A percentile compares a stretch with the other conserved stretches of the same genome.
Conservation (phyloP, 345 rosid species). For the Syzygium oleosum region DNA sequence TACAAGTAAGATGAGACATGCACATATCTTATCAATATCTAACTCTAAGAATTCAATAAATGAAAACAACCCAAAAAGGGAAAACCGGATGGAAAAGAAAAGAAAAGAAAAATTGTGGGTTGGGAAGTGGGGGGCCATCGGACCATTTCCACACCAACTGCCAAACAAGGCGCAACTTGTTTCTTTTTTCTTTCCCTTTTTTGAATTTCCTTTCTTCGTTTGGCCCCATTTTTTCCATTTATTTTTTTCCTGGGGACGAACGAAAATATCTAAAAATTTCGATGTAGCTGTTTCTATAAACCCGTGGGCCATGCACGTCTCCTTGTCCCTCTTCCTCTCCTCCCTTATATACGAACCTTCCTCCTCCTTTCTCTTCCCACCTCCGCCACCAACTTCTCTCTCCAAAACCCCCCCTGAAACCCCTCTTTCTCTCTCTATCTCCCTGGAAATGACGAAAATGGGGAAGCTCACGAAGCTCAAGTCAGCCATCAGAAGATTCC, state of each 20-base stretch:
- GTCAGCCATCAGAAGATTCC: constrained; percentile 83
- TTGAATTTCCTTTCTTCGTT: neutral
- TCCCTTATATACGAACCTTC: constrained; percentile 26
- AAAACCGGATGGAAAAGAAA: neutral
- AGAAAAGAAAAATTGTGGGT: neutral
- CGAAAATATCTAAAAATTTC: neutral
- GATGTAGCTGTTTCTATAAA: neutral
- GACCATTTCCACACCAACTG: neutral
- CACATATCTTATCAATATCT: neutral
- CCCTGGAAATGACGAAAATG: constrained; percentile 46
- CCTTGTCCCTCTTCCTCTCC: neutral
- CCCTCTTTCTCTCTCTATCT: constrained; percentile 1
- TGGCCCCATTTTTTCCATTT: neutral
- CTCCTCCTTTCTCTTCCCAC: constrained; percentile 17
- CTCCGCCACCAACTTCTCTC: neutral
- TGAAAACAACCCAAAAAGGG: neutral
- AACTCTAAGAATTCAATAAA: neutral
- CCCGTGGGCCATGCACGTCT: neutral
- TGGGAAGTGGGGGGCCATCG: neutral
- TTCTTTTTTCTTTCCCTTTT: neutral
- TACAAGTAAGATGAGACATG: neutral
- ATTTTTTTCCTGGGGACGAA: neutral
- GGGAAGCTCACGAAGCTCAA: constrained; percentile 79
- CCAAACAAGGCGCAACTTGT: neutral
- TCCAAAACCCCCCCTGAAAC: constrained; percentile 1